Base-by-base conservation (phyloP, 192 early-diverging fungal species). In the Coemansia sp. region DNA sequence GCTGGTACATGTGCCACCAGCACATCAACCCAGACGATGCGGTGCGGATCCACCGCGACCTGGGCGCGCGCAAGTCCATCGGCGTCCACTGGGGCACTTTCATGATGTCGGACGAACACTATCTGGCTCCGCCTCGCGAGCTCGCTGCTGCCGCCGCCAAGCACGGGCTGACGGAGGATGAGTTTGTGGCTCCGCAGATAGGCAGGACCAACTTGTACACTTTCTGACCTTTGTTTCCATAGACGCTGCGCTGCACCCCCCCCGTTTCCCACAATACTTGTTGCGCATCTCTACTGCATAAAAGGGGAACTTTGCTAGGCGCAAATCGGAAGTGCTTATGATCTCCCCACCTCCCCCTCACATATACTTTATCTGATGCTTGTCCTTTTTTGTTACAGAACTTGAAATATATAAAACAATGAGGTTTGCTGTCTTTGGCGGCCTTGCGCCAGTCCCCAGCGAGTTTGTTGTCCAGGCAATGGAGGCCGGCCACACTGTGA, bases 11-110 rank as follows among this genome's bases (percentile, higher is more conserved):
- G 88, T 89, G 87, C 11, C 84, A 89, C 45, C 85, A 92, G 58
- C 92, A 96, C 68, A 89, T 87, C 43, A 83, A 86, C 7, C 92
- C 93, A 4, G 88, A 92, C 45, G 94, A 96, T 63, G 89, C 92
- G 10, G 91, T 94, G n/a, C 71, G 87, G 5, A 83, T 96, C 33
- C 94, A 96, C 69, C 63, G 83, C 49, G 92, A 95, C 66, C 70
- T 94, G 41, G 59, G 83, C 16, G 88, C 90, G 9, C 79, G 74
- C 59, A 78, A 77, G 35, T 87, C 85, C 10, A 83, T 94, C 23
- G 92, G 88, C 35, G 93, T 96, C 69, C 94, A 96, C 72, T 94
- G 93, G 93, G 92, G 92, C 38, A 93, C 92, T 12, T 95, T 92
- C 84, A 77, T 86, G 41, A 85, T 95, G 75, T 91, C 90, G 12